Evolutionary conservation across 192 early-diverging fungal species (phyloP), one percentile per base, ranked within the genome.

Genomic region (Ambispora gerdemannii): DNA sequence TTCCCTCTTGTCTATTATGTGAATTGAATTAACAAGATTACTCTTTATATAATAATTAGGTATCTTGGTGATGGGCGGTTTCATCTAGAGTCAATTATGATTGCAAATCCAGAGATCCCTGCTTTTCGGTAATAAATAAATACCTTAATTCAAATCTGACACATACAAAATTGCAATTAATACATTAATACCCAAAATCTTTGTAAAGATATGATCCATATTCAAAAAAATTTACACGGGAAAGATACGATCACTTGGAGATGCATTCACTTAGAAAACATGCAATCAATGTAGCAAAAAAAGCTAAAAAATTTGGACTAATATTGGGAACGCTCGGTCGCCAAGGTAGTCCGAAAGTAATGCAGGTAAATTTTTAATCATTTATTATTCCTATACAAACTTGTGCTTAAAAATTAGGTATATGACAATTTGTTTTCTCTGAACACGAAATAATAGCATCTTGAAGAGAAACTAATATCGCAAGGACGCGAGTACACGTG

Each of bases 41-140:
- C 3, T 53, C n/a, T 61, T 67, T 49, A 25, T 55, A 49, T 70
- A 15, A 38, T 43, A 10, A 43, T 77, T 50, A 83, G 79, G 38
- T 89, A 84, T 76, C 77, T 94, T 55, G 97, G 95, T 32, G 97
- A 99, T 71, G 97, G 97, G 2, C 82, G 96, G 43, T 99, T 99
- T 77, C 97, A 99, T 82, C 81, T 99, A 30, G 97, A 99, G 78
- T 91, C 95, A 22, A 95, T 98, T 67, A 97, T 99, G 97, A 97
- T 99, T 55, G 90, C 93, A 64, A 99, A 99, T 72, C 96, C 96
- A 0, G 77, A 83, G 0, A 72, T 99, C 53, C 88, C 91, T 22
- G 92, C 94, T 13, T 98, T 91, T 77, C 88, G 92, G 64, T 90
- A 64, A 50, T 38, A 30, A 38, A 8, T 49, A 33, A 58, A 43